Percentiles rank a stretch among this genome's conserved stretches.
phyloP scores from a whole-genome alignment of 2,329 filamentous ascomycete genomes.

The Talaromyces amestolkiae region DNA sequence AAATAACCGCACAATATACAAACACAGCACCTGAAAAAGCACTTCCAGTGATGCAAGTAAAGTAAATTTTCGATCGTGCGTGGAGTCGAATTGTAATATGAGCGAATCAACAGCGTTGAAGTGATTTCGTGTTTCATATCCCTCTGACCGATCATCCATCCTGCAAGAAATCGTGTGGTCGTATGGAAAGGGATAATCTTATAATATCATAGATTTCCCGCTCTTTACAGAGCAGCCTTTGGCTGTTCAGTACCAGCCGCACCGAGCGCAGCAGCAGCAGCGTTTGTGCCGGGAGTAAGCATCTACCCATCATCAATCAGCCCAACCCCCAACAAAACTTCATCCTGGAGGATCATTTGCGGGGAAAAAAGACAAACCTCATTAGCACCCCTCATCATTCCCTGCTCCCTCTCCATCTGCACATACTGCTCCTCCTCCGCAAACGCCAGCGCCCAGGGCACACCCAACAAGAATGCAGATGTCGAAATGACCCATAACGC shows the following conservation, averaged over 20 bases:
- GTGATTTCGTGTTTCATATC: neutral
- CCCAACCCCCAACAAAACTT: neutral
- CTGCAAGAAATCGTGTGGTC: neutral
- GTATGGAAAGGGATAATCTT: neutral
- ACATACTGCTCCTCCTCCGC: slow-evolving; percentile 94
- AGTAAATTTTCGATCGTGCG: neutral
- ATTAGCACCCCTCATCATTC: slow-evolving; percentile 87
- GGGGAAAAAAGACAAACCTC: slow-evolving; percentile 55
- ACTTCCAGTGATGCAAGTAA: neutral
- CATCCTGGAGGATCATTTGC: neutral
- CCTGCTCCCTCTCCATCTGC: slow-evolving; percentile 97
- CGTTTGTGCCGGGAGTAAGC: slow-evolving; percentile 39
- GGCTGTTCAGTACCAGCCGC: slow-evolving; percentile 12
- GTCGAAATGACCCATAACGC: slow-evolving; percentile 88
- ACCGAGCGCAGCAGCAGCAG: slow-evolving; percentile 17
- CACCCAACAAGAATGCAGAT: slow-evolving; percentile 81
- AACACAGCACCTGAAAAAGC: neutral
- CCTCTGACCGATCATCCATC: neutral
- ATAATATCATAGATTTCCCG: neutral
- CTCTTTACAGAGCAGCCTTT: slow-evolving; percentile 17
- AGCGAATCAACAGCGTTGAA: neutral
- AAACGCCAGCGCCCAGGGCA: slow-evolving; percentile 89
- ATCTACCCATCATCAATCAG: slow-evolving; percentile 30
- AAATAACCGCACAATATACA: neutral
- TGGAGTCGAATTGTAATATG: neutral